These are phyloP conservation scores for Talaromyces albobiverticillius DNA, from an alignment of 2,329 filamentous ascomycete species.

Conservation along the genomic window DNA sequence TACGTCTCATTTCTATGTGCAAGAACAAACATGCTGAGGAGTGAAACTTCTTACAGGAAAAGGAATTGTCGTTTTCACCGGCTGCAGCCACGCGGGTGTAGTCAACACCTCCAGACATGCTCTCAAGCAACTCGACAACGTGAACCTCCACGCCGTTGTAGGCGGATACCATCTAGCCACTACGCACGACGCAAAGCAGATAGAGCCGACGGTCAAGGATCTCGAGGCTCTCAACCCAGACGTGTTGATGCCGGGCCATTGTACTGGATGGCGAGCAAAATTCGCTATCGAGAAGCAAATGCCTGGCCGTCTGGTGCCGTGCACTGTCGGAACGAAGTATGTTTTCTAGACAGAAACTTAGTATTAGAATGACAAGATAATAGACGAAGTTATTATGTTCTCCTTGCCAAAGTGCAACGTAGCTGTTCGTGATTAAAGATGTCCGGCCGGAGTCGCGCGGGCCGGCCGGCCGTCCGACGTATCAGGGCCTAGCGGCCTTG, in stretches of 20 bases:
- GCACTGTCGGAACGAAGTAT: slow-evolving; percentile 49
- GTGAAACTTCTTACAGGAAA: slow-evolving; percentile 32
- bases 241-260: slow-evolving; percentile 55
- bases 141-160: slow-evolving; percentile 50
- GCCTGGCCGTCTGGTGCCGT: slow-evolving; percentile 50
- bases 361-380: too few relatives aligned
- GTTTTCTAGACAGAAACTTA: slow-evolving; percentile 27
- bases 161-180: slow-evolving; percentile 56
- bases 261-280: slow-evolving; percentile 56
- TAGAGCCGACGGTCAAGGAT: slow-evolving; percentile 48
- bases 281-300: slow-evolving; percentile 52
- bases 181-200: slow-evolving; percentile 37
- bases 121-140: slow-evolving; percentile 33
- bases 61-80: slow-evolving; percentile 55
- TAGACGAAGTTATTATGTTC: too few relatives aligned
- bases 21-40: not conserved
- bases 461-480: not conserved
- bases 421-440: too few relatives aligned
- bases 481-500: slow-evolving; percentile 4
- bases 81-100: slow-evolving; percentile 56
- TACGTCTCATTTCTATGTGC: not conserved
- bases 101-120: slow-evolving; percentile 52
- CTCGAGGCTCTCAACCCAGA: slow-evolving; percentile 47
- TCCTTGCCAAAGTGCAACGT: too few relatives aligned
- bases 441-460: not conserved